Evolutionary conservation across 306 rosid genomes (phyloP).

Genomic region (Cucurbita moschata): DNA sequence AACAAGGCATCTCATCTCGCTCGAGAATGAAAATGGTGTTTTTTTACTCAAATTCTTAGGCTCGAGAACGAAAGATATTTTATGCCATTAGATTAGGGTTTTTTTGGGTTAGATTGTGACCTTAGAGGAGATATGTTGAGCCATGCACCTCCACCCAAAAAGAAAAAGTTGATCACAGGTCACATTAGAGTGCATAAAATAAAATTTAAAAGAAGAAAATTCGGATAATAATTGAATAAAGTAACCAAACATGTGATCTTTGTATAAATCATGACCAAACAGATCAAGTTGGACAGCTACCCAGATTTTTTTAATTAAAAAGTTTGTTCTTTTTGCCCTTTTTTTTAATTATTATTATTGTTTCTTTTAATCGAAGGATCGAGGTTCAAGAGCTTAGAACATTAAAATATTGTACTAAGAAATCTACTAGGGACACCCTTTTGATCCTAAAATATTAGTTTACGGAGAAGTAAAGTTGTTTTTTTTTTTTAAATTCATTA

Average conservation of each 20-base stretch:
- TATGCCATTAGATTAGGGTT: background rate
- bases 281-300: slow-evolving; percentile 4
- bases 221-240: background rate
- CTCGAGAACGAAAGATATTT: background rate
- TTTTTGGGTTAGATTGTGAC: background rate
- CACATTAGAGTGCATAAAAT: background rate
- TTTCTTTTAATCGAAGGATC: background rate
- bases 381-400: background rate
- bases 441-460: background rate
- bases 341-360: background rate
- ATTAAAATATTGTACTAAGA: background rate
- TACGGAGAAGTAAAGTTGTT: background rate
- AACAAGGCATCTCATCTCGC: too few species aligned
- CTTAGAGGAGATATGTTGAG: background rate
- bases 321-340: background rate
- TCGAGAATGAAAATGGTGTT: too few species aligned
- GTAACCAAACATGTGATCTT: background rate
- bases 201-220: background rate
- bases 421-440: background rate
- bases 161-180: background rate
- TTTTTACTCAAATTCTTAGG: too few species aligned
- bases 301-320: background rate
- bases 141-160: background rate
- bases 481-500: background rate
- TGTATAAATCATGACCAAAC: background rate